phyloP scores from a whole-genome alignment of 225 moss, liverwort and hornwort genomes.

The Bryum argenteum region DNA sequence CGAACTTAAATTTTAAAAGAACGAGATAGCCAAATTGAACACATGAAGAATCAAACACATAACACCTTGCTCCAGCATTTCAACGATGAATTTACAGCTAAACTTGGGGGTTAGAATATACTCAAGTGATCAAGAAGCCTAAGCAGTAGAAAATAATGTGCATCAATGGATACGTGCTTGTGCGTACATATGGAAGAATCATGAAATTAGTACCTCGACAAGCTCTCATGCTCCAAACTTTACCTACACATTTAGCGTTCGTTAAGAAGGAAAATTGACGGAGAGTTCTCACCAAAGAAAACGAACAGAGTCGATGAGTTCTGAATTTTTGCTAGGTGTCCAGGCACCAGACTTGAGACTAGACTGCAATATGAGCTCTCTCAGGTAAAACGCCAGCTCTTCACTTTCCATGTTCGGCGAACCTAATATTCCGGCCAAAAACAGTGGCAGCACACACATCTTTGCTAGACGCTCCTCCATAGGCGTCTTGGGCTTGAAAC shows the following conservation, averaged over 20 bases:
- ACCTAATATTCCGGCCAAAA: slow-evolving; percentile 90
- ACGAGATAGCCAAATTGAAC: slow-evolving; percentile 3
- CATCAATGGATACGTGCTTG: slow-evolving; percentile 19
- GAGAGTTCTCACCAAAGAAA: slow-evolving; percentile 74
- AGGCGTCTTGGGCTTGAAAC: slow-evolving; percentile 84
- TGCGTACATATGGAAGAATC: slow-evolving; percentile 15
- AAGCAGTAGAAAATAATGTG: neutral
- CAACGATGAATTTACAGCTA: slow-evolving; percentile 17
- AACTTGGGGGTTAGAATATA: neutral
- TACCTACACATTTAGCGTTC: neutral
- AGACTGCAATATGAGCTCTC: slow-evolving; percentile 85
- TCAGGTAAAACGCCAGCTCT: slow-evolving; percentile 73
- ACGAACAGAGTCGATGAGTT: slow-evolving; percentile 87
- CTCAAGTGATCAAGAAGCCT: slow-evolving; percentile 17
- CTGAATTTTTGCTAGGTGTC: slow-evolving; percentile 66
- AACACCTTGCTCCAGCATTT: slow-evolving; percentile 24
- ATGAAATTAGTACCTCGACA: neutral
- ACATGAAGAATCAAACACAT: slow-evolving; percentile 3
- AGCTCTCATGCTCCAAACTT: slow-evolving; percentile 12
- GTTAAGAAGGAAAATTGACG: slow-evolving; percentile 19
- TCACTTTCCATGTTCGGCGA: slow-evolving; percentile 69
- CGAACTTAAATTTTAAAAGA: neutral
- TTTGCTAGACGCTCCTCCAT: slow-evolving; percentile 88
- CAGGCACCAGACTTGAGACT: slow-evolving; percentile 81
- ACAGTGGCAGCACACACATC: slow-evolving; percentile 86